A percentile compares a stretch with the other conserved stretches of the same genome.
Evolutionary conservation across 768 basidiomycete species (phyloP).

Genomic region (Naganishia vaughanmartiniae): DNA sequence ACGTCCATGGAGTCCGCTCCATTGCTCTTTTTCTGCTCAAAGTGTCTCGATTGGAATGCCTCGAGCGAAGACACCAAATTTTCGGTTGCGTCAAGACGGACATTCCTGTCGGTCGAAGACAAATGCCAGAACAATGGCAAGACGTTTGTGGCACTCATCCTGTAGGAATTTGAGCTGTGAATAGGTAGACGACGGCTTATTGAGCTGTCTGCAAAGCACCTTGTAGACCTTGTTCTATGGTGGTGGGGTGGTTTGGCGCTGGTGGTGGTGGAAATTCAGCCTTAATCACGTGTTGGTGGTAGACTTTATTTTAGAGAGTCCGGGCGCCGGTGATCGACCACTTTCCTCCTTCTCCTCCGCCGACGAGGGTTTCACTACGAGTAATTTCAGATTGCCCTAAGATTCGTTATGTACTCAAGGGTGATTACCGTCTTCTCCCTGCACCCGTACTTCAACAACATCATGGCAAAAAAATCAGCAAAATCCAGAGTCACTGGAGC

Average conservation of each 20-base stretch:
- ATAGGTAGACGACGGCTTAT: too few species aligned
- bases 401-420: too few species aligned
- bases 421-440: too few species aligned
- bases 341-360: too few species aligned
- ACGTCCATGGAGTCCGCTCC: slow-evolving; percentile 37
- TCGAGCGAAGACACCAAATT: slow-evolving; percentile 77
- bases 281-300: slow-evolving; percentile 8
- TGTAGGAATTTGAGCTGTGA: not conserved
- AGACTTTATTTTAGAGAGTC: too few species aligned
- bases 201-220: not conserved
- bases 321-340: too few species aligned
- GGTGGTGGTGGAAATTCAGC: slow-evolving; percentile 13
- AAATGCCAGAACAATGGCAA: slow-evolving; percentile 92
- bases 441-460: too few species aligned
- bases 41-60: slow-evolving; percentile 64
- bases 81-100: slow-evolving; percentile 78
- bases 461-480: slow-evolving; percentile 11
- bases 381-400: too few species aligned
- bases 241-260: not conserved
- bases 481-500: not conserved
- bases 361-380: too few species aligned
- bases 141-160: slow-evolving; percentile 65
- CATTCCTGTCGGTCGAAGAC: slow-evolving; percentile 73
- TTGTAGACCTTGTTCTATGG: not conserved
- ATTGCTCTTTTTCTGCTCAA: slow-evolving; percentile 18